Conservation (phyloP, 306 rosid species). For the Bauhinia variegata region DNA sequence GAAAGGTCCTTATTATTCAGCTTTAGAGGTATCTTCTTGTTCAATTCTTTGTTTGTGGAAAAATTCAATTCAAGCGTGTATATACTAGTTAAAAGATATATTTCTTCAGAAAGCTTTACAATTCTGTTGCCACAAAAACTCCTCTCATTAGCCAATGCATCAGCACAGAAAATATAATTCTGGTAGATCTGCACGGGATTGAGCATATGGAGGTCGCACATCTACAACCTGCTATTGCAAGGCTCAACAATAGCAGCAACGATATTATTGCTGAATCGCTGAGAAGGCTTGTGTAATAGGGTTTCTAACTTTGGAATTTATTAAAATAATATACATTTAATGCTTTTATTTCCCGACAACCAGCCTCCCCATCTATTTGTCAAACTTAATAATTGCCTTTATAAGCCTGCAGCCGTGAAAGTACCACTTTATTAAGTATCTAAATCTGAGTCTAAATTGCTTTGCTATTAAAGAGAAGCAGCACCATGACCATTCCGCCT, state of each 20-base stretch:
- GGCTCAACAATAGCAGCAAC: background rate
- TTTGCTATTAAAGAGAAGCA: slow-evolving; percentile 22
- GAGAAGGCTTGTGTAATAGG: background rate
- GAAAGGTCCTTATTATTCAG: background rate
- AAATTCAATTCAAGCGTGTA: background rate
- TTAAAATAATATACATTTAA: no score
- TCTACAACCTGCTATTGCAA: no score
- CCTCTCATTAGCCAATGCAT: no score
- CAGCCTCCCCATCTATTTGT: no score
- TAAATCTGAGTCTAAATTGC: slow-evolving; percentile 26
- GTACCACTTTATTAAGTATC: slow-evolving; percentile 37
- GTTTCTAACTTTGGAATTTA: background rate
- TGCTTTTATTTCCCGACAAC: no score
- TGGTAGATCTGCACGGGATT: no score
- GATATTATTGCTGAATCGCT: background rate
- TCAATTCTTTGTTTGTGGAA: background rate
- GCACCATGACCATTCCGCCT: background rate
- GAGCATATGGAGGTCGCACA: no score
- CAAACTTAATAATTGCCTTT: no score
- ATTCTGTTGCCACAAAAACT: no score
- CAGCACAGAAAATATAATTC: no score
- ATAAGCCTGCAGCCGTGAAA: slow-evolving; percentile 13
- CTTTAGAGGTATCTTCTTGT: background rate
- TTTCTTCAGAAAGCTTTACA: no score
- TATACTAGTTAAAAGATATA: no score